Conservation (phyloP, 1,284 basidiomycete genomes). For the Sphaerobolus stellatus region DNA sequence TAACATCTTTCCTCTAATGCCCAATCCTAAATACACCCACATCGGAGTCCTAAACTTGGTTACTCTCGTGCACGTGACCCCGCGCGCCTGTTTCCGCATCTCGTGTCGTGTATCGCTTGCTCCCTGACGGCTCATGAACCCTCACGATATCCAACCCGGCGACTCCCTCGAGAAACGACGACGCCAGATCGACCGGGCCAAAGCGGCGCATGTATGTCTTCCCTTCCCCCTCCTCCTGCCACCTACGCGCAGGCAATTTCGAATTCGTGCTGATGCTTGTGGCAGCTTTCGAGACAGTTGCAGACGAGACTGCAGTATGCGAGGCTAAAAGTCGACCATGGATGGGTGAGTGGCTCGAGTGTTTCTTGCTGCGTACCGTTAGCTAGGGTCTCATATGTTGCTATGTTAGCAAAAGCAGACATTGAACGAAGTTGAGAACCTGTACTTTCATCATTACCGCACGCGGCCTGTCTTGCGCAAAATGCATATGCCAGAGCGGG, state of each 20-base stretch:
- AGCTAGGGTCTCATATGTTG: slow-evolving; percentile 5
- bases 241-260: not conserved
- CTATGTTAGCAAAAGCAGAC: slow-evolving; percentile 65
- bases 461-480: slow-evolving; percentile 11
- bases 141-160: not conserved
- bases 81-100: too few relatives aligned
- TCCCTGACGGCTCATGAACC: not conserved
- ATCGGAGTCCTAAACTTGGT: too few relatives aligned
- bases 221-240: not conserved
- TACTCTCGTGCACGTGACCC: too few relatives aligned
- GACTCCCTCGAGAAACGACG: slow-evolving; percentile 12
- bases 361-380: not conserved
- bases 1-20: too few relatives aligned
- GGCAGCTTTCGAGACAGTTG: slow-evolving; percentile 70
- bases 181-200: slow-evolving; percentile 48
- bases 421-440: slow-evolving; percentile 73
- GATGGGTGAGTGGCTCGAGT: slow-evolving; percentile 57
- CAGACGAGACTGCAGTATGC: slow-evolving; percentile 75
- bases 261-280: slow-evolving; percentile 4
- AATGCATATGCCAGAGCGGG: slow-evolving; percentile 18
- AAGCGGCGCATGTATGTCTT: slow-evolving; percentile 57
- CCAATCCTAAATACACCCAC: too few relatives aligned
- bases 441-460: slow-evolving; percentile 69
- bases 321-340: slow-evolving; percentile 73
- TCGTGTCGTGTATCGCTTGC: not conserved